Evolutionary conservation across 78 protist species (phyloP).

Genomic region (Dictyostelium capitatum): DNA sequence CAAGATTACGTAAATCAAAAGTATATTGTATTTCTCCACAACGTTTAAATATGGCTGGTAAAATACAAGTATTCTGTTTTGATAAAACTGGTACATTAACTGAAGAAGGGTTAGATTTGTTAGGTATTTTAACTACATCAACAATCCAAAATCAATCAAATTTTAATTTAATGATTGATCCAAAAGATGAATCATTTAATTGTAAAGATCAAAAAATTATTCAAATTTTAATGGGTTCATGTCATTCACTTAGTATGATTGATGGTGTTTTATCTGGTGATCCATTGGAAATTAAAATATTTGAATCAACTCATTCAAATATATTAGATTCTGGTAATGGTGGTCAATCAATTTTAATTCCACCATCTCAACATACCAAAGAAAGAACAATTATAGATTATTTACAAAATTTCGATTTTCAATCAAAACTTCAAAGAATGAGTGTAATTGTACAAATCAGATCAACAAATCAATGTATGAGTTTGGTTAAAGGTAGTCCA

Average conservation of each 20-base stretch:
- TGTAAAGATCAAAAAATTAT: background rate
- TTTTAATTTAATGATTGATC: background rate
- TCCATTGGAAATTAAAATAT: constrained; percentile 92
- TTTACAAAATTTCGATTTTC: constrained; percentile 76
- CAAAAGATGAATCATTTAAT: background rate
- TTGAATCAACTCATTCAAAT: constrained; percentile 67
- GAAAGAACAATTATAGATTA: background rate
- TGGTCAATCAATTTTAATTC: background rate
- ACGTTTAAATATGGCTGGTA: constrained; percentile 89
- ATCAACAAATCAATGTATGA: background rate
- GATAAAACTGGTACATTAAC: constrained; percentile 98
- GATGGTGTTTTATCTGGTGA: constrained; percentile 88
- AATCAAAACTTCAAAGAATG: constrained; percentile 91
- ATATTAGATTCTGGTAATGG: constrained; percentile 26
- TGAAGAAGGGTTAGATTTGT: constrained; percentile 92
- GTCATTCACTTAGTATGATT: constrained; percentile 86
- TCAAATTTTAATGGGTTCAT: constrained; percentile 52
- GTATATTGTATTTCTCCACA: constrained; percentile 89
- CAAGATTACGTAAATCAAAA: constrained; percentile 50
- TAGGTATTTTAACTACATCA: constrained; percentile 65
- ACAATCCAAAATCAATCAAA: background rate
- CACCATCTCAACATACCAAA: background rate
- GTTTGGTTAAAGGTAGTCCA: constrained; percentile 93
- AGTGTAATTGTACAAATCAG: constrained; percentile 62
- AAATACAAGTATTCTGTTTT: constrained; percentile 85